These are phyloP conservation scores for Aspergillus coremiiformis DNA, from an alignment of 495 filamentous ascomycete species.

Conservation along the genomic window DNA sequence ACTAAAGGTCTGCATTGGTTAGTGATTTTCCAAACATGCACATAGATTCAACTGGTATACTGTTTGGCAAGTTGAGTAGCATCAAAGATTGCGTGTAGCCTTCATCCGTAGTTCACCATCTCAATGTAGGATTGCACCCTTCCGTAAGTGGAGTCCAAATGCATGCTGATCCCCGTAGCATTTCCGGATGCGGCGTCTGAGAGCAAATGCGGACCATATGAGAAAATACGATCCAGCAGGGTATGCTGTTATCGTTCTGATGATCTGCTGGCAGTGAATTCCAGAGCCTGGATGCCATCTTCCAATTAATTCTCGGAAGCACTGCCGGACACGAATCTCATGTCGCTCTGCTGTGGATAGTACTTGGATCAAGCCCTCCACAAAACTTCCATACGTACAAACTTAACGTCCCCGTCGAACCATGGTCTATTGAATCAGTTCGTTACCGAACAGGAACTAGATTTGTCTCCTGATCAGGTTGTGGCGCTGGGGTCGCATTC, in stretches of 20 bases:
- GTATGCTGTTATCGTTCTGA: too few species aligned
- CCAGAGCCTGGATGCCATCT: too few species aligned
- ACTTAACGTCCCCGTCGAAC: neutral
- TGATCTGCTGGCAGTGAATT: too few species aligned
- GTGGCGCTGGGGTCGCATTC: constrained; percentile 1
- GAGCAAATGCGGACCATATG: neutral
- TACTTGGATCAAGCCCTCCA: too few species aligned
- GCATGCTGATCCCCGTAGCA: too few species aligned
- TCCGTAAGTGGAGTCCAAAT: neutral
- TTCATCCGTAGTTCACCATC: neutral
- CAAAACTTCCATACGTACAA: neutral
- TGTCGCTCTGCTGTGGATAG: too few species aligned
- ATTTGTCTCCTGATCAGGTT: neutral
- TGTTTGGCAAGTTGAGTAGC: neutral
- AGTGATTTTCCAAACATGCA: neutral
- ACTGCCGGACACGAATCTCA: too few species aligned
- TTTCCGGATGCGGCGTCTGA: neutral
- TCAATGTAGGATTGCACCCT: neutral
- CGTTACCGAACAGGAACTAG: neutral
- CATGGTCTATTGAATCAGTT: neutral
- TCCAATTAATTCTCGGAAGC: too few species aligned
- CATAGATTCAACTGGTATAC: neutral
- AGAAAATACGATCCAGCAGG: neutral
- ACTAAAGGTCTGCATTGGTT: neutral
- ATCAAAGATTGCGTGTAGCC: neutral